Percentiles rank a stretch among this genome's conserved stretches.
phyloP scores from a whole-genome alignment of 2,329 filamentous ascomycete species.

The Hirsutella minnesotensis region DNA sequence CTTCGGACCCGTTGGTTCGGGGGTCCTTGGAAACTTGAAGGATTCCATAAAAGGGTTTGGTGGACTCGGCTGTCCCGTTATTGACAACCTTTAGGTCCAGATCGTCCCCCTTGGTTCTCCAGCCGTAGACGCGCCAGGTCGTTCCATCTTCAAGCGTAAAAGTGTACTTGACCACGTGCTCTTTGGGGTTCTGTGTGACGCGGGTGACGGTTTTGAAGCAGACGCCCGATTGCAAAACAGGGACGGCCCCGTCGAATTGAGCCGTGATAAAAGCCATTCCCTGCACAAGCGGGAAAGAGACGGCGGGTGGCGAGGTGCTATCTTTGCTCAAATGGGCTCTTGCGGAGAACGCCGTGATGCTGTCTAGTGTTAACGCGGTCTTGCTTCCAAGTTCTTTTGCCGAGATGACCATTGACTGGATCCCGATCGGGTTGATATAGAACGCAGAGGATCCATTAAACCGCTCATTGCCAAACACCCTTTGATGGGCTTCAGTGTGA shows the following conservation, averaged over 20 bases:
- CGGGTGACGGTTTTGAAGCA: slow-evolving; percentile 59
- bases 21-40: slow-evolving; percentile 79
- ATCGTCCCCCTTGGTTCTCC: slow-evolving; percentile 42
- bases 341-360: slow-evolving; percentile 44
- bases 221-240: slow-evolving; percentile 61
- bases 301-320: slow-evolving; percentile 38
- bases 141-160: slow-evolving; percentile 59
- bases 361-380: slow-evolving; percentile 44
- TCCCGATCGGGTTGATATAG: slow-evolving; percentile 71
- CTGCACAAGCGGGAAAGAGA: slow-evolving; percentile 76
- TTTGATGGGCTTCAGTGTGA: slow-evolving; percentile 57
- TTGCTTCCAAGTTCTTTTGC: slow-evolving; percentile 56
- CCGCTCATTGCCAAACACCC: slow-evolving; percentile 51
- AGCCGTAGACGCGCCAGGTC: slow-evolving; percentile 73
- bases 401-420: slow-evolving; percentile 71
- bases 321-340: slow-evolving; percentile 56
- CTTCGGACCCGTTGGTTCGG: slow-evolving; percentile 40
- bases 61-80: slow-evolving; percentile 52
- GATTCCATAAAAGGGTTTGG: slow-evolving; percentile 58
- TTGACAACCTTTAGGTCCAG: slow-evolving; percentile 59
- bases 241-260: slow-evolving; percentile 57
- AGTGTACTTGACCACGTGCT: slow-evolving; percentile 64
- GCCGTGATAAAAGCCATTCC: slow-evolving; percentile 83
- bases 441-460: slow-evolving; percentile 50
- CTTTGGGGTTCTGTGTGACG: slow-evolving; percentile 41